phyloP scores from a whole-genome alignment of 169 alveolate genomes.

The Ichthyophthirius multifiliis region DNA sequence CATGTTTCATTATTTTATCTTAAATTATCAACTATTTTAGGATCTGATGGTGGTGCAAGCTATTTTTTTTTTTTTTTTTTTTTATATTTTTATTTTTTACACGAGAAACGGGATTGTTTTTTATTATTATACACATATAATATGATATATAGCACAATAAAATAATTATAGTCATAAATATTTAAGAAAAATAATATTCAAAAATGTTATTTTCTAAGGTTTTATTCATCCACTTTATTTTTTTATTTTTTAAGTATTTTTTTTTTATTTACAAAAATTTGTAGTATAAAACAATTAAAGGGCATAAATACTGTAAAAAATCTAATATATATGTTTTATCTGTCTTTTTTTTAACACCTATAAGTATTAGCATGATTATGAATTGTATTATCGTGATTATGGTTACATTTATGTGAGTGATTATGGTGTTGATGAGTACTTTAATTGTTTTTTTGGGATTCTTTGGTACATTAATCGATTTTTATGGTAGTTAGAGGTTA shows the following conservation, averaged over 20 bases:
- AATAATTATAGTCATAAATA: neutral
- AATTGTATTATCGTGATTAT: too few relatives aligned
- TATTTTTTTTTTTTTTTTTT: neutral
- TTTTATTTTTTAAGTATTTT: neutral
- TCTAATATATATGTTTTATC: neutral
- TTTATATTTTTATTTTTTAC: neutral
- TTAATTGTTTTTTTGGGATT: too few relatives aligned
- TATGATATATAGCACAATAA: neutral
- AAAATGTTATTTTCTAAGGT: neutral
- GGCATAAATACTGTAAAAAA: slow-evolving; percentile 24
- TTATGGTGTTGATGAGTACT: too few relatives aligned
- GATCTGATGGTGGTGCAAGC: neutral
- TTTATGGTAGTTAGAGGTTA: too few relatives aligned
- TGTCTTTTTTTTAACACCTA: neutral
- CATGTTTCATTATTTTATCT: neutral
- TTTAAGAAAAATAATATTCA: neutral
- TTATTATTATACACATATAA: neutral
- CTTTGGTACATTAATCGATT: too few relatives aligned
- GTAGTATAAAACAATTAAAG: neutral
- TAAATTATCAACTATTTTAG: neutral
- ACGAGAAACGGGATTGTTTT: neutral
- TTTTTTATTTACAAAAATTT: neutral
- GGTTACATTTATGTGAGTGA: neutral
- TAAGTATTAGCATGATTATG: neutral
- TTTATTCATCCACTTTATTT: neutral